Conservation (phyloP, 192 early-diverging fungal genomes). For the Neocallimastix lanati region DNA sequence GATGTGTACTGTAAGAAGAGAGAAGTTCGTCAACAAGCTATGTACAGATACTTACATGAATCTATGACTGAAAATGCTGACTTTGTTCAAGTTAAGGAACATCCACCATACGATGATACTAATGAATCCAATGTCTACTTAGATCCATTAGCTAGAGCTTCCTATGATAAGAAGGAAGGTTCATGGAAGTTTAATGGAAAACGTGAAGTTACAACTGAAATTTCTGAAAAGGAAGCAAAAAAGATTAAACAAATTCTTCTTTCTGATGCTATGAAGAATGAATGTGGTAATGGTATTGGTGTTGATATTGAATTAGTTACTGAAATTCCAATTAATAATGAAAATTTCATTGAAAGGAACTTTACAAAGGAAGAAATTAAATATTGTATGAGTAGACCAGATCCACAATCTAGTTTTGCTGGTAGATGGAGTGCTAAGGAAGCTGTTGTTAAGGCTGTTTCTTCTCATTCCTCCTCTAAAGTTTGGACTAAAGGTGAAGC, state of each 20-base stretch:
- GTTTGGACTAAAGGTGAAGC: conserved; percentile 65
- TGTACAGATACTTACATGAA: conserved; percentile 85
- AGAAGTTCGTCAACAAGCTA: conserved; percentile 46
- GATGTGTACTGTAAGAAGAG: conserved; percentile 48
- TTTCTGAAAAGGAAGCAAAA: conserved; percentile 1
- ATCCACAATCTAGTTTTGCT: conserved; percentile 67
- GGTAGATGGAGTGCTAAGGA: conserved; percentile 95
- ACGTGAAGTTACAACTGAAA: background rate
- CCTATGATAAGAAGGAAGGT: conserved; percentile 51
- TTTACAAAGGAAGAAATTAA: conserved; percentile 60
- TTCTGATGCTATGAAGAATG: conserved; percentile 5
- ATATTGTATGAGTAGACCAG: conserved; percentile 54
- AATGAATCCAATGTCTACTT: conserved; percentile 74
- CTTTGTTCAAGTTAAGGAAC: conserved; percentile 73
- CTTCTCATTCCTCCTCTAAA: conserved; percentile 10
- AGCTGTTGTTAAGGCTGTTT: conserved; percentile 84
- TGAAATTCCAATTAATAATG: conserved; percentile 65
- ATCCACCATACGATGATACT: conserved; percentile 64
- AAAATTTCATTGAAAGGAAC: conserved; percentile 77
- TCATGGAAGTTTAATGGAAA: conserved; percentile 43
- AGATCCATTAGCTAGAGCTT: conserved; percentile 66
- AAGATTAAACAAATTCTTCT: background rate
- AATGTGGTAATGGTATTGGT: conserved; percentile 47
- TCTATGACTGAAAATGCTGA: conserved; percentile 57
- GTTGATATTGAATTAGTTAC: conserved; percentile 77